Base-by-base conservation (phyloP, 2,329 filamentous ascomycete genomes). In the Clonostachys rosea region DNA sequence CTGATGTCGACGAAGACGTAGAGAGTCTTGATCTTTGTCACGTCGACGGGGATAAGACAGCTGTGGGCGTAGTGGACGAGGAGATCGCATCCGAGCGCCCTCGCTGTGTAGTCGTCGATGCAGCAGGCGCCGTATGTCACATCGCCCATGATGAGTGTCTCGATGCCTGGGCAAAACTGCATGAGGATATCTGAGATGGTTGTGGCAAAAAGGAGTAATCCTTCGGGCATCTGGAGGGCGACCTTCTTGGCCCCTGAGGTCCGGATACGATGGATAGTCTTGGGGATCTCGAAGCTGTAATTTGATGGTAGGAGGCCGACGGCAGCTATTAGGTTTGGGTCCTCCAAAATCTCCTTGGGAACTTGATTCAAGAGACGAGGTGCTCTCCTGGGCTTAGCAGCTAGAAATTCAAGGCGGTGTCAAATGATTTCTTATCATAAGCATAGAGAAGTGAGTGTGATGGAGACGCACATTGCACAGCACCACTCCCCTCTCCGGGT, bases 1-100 rank as follows among this genome's bases (percentile, higher is more conserved):
- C 86, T 89, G 61, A 99, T 99, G 65, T 96, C 91, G 47, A 99
- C 94, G 63, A 99, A 99, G 55, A 99, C 91, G 67, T 99, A 99
- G 1, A 99, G 78, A 1, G 92, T 97, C 66, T 95, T 94, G 61
- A 99, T 97, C 67, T 91, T 89, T 48, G 94, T 99, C 13, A 97
- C 89, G 56, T 95, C 92, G 11, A 97, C 91, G 1, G 94, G 94
- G 56, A 99, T 95, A 52, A 99, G 76, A 59, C 94, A 99, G 62
- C 89, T 95, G 69, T 99, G 94, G 2, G 94, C 94, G 63, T 99
- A 99, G 70, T 99, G 94, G 2, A 99, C 89, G 10, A 99, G 76
- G 7, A 99, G 74, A 58, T 99, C 94, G 64, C 94, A 99, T 2
- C 91, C 94, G 18, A 99, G 78, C 1, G 95, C 94, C 41, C 92